Conservation (phyloP, 495 filamentous ascomycete species). For the Penicillium cinerascens region DNA sequence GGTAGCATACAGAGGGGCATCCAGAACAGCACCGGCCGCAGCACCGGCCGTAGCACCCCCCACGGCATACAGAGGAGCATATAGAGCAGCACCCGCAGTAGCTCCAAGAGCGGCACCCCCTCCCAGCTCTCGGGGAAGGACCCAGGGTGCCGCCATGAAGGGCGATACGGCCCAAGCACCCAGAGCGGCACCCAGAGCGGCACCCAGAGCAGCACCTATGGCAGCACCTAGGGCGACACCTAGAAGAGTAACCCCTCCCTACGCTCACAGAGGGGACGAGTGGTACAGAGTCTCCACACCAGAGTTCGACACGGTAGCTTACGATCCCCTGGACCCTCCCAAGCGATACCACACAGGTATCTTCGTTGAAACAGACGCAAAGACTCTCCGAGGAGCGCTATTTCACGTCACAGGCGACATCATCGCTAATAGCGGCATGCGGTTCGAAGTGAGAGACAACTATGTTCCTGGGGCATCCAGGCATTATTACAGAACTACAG, state of each 20-base stretch:
- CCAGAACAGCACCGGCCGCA: background rate
- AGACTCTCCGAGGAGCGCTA: background rate
- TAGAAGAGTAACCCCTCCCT: background rate
- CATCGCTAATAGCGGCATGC: background rate
- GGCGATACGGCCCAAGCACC: too few species aligned
- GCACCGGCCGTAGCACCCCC: background rate
- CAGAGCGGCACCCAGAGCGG: background rate
- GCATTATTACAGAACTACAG: background rate
- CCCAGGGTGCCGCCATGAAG: background rate
- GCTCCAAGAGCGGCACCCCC: too few species aligned
- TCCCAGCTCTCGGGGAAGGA: background rate
- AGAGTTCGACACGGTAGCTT: conserved; percentile 1
- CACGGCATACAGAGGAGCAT: background rate
- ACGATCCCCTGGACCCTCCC: background rate
- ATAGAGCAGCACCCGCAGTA: background rate
- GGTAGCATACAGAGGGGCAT: background rate
- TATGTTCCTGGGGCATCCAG: background rate
- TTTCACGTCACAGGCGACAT: conserved; percentile 4
- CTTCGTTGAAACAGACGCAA: background rate
- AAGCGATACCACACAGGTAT: conserved; percentile 2
- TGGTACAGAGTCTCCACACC: background rate
- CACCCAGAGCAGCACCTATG: background rate
- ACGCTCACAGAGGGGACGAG: background rate
- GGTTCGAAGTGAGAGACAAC: background rate
- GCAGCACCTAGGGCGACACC: background rate